Base-by-base conservation (phyloP, 768 basidiomycete species). In the Naematelia encephala region DNA sequence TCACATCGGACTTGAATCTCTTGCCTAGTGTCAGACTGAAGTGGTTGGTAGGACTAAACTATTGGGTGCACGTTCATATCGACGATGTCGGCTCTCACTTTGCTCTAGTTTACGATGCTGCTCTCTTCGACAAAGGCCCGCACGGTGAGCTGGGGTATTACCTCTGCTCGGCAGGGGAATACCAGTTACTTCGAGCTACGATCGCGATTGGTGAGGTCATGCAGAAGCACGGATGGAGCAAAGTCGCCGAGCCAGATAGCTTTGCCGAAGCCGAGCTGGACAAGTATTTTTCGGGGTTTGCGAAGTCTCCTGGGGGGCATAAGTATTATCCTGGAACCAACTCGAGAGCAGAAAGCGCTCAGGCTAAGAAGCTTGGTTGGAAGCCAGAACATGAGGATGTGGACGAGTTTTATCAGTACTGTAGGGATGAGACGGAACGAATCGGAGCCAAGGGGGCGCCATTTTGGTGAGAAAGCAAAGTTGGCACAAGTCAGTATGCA, bases 141-240 rank as follows among this genome's bases (percentile, higher is more conserved):
- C 66, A 68, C 52, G 66, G 66, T 25, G 44, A 28, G 21, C 42
- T 55, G 21, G 66, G 66, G 4, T 68, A 64, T 52, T 68, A 57
- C 61, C 62, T 68, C 48, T 56, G 44, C 8, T 57, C 60, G 19
- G 48, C 56, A 29, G 66, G 66, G 1, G 66, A 68, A 49, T 60
- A 64, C 56, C 51, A 16, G 30, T 16, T 42, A 27, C 4, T 11
- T 5, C 50, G 53, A 28, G 51, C 42, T 2, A 42, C 51, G 34
- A 42, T 59, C 34, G 46, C 57, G 0, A 64, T 68, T 39, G 66
- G 63, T 27, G 54, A 55, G 30, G 47, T 54, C 8, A 30, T 68
- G 43, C 43, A 48, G 23, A 57, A 60, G 29, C 52, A 54, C 30
- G 60, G 60, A 34, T 57, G 55, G 29, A 42, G 51, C 11, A 43